Evolutionary conservation across 2,329 filamentous ascomycete genomes (phyloP).

Genomic region (Byssothecium circinans): DNA sequence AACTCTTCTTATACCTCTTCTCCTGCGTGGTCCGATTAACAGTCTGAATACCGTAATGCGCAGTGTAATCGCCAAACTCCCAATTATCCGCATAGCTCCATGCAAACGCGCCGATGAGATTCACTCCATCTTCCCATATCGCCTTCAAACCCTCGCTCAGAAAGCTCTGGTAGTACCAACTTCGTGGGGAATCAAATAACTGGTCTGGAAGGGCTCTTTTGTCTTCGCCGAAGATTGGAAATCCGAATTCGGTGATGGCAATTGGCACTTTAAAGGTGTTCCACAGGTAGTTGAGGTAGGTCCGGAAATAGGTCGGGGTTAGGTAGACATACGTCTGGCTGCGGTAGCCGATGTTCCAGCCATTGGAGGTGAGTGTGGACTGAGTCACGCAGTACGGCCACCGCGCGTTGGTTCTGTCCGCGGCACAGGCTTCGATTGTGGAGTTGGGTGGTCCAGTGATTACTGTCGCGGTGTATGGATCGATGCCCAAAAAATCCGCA

Average conservation of each 20-base stretch:
- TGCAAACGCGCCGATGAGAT: conserved; percentile 57
- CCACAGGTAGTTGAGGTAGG: conserved; percentile 60
- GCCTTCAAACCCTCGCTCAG: conserved; percentile 58
- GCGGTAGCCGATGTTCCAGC: conserved; percentile 62
- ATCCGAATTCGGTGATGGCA: conserved; percentile 60
- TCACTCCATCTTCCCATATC: conserved; percentile 59
- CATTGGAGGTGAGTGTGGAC: conserved; percentile 50
- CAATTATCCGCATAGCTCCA: conserved; percentile 59
- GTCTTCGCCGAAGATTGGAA: conserved; percentile 55
- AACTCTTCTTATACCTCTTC: conserved; percentile 59
- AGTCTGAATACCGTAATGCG: conserved; percentile 60
- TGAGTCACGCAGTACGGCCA: conserved; percentile 59
- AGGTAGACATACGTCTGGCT: conserved; percentile 61
- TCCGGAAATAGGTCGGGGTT: conserved; percentile 60
- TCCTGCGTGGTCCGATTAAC: conserved; percentile 58
- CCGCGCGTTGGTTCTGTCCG: conserved; percentile 49
- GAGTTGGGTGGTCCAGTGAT: conserved; percentile 50
- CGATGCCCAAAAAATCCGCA: conserved; percentile 59
- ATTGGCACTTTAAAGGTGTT: conserved; percentile 59
- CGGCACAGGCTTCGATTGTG: conserved; percentile 53
- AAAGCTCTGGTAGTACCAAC: conserved; percentile 58
- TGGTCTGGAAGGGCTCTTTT: conserved; percentile 52
- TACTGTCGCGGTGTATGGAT: conserved; percentile 61
- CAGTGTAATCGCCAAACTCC: conserved; percentile 56
- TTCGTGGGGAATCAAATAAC: conserved; percentile 57